phyloP scores from a whole-genome alignment of 108 stramenopile species.

The Tribonema minus region DNA sequence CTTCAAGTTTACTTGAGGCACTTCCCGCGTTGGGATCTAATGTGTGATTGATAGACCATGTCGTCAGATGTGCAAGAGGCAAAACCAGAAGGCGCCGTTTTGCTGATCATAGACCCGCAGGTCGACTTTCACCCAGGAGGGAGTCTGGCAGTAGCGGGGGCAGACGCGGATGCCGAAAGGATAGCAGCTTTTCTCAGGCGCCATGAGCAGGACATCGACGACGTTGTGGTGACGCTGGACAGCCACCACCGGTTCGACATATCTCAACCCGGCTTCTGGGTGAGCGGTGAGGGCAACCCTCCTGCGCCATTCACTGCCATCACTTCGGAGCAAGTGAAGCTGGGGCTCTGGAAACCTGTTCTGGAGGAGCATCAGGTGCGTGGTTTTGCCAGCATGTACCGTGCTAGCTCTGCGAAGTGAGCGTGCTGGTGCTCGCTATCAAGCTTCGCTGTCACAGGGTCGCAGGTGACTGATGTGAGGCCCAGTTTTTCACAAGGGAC shows the following conservation, averaged over 20 bases:
- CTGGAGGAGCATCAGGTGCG: constrained; percentile 12
- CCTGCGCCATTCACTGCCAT: constrained; percentile 83
- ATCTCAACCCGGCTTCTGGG: constrained; percentile 87
- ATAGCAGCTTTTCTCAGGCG: constrained; percentile 65
- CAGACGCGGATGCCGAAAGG: constrained; percentile 70
- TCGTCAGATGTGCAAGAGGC: no score
- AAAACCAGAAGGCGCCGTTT: no score
- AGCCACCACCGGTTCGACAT: constrained; percentile 79
- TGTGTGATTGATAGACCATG: no score
- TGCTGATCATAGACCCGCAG: constrained; percentile 83
- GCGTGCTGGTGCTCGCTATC: no score
- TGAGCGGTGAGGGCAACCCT: constrained; percentile 10
- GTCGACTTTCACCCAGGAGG: constrained; percentile 89
- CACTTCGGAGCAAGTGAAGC: constrained; percentile 57
- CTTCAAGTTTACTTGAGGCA: no score
- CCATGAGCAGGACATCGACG: constrained; percentile 57
- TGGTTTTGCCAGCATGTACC: no score
- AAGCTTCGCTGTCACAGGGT: no score
- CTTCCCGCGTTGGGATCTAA: no score
- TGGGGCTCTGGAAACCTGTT: constrained; percentile 65
- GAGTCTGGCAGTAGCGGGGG: constrained; percentile 75
- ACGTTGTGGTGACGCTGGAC: constrained; percentile 81
- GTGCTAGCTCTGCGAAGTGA: no score
- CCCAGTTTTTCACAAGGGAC: no score
- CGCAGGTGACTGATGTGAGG: no score